Base-by-base conservation (phyloP, 1,139 yeast genomes). In the Hemisphaericaspora xylofermentans region DNA sequence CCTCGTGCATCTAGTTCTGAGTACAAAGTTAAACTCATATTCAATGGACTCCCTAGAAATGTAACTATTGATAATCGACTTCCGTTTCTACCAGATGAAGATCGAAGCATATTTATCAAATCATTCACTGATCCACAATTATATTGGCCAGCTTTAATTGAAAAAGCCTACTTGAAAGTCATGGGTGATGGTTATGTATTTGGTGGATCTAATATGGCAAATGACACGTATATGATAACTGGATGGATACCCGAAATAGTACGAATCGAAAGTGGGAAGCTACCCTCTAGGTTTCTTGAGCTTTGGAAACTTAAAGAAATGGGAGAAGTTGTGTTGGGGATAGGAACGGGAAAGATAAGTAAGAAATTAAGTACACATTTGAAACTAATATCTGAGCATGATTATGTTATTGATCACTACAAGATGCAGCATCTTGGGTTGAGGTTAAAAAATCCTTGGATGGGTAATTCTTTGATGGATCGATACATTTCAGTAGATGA, bases 201-300 rank as follows among this genome's bases (percentile, higher is more conserved):
- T 41, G 57, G 58, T 5, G 97, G 97, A 0, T 88, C 96, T 0
- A 88, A 88, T 56, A 80, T 87, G 57, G 86, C 88, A 1, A 67
- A 75, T n/a, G 96, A 87, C 52, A 76, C 87, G 0, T 86, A 65
- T 51, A 63, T 79, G 37, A 50, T 88, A 6, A 70, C 81, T 3
- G 89, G 91, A 0, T 88, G 88, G 84, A 57, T 84, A 2, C 96
- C 96, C 0, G 89, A 86, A 48, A 77, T 80, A 29, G 50, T 76
- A 1, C 51, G 68, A 6, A 54, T 77, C 2, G 53, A 54, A 35
- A 61, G 62, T 46, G 63, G 63, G 9, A 43, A 53, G 35, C 38
- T 65, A 13, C 63, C 64, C 1, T 36, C 38, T 2, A 43, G 50
- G 35, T 54, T 64, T 32, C 57, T 51, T 12, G 47, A 48, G 0